These are phyloP conservation scores for Fusarium albosuccineum DNA, from an alignment of 2,329 filamentous ascomycete species.

Conservation along the genomic window DNA sequence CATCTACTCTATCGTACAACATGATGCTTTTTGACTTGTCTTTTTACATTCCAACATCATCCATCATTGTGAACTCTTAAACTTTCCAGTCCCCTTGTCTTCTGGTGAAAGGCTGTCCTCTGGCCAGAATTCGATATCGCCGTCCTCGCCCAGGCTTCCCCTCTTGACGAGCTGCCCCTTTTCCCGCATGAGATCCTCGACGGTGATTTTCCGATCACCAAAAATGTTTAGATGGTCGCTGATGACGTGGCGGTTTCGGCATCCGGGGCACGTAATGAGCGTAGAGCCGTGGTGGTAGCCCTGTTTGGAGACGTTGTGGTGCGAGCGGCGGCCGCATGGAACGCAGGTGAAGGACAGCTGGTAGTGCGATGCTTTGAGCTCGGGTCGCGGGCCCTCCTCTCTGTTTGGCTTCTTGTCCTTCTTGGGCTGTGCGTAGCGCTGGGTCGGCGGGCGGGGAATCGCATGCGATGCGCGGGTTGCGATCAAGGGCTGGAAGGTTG, in stretches of 20 bases:
- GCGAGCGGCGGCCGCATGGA: slow-evolving; percentile 83
- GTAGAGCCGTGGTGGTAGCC: slow-evolving; percentile 93
- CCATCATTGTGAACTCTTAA: slow-evolving; percentile 13
- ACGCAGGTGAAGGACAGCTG: slow-evolving; percentile 93
- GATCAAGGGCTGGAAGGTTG: slow-evolving; percentile 29
- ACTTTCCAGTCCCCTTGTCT: slow-evolving; percentile 35
- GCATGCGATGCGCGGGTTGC: slow-evolving; percentile 50
- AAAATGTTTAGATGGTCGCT: slow-evolving; percentile 88
- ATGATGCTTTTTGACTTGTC: background rate
- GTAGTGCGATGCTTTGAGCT: slow-evolving; percentile 75
- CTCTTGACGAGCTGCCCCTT: slow-evolving; percentile 81
- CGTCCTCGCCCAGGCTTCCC: slow-evolving; percentile 78
- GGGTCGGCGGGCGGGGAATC: slow-evolving; percentile 52
- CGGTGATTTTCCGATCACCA: slow-evolving; percentile 74
- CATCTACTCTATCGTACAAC: slow-evolving; percentile 37
- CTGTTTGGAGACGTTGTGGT: slow-evolving; percentile 90
- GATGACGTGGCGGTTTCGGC: slow-evolving; percentile 90
- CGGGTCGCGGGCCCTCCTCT: slow-evolving; percentile 48
- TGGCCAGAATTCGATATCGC: slow-evolving; percentile 94
- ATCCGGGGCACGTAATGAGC: slow-evolving; percentile 88
- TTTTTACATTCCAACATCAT: background rate
- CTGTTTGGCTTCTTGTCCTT: slow-evolving; percentile 12
- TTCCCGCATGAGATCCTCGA: slow-evolving; percentile 82
- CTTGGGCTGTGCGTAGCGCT: slow-evolving; percentile 27
- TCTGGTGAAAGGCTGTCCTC: slow-evolving; percentile 64